Conservation (phyloP, 805 yeast genomes). For the Torulaspora franciscae region DNA sequence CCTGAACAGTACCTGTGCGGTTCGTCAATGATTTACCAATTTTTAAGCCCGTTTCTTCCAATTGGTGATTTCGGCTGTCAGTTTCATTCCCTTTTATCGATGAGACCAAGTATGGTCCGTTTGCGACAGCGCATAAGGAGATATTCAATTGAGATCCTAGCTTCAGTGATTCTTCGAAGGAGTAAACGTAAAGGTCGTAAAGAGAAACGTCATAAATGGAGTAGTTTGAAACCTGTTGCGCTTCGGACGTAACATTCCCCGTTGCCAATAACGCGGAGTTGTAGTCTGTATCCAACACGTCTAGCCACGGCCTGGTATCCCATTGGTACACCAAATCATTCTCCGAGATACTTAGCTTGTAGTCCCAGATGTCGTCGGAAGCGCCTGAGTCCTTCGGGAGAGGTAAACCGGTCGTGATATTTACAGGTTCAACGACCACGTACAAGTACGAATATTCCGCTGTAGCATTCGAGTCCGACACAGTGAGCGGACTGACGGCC, state of each 20-base stretch:
- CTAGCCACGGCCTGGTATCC: conserved; percentile 54
- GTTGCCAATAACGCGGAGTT: conserved; percentile 62
- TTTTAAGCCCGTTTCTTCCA: conserved; percentile 17
- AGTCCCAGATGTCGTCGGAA: conserved; percentile 44
- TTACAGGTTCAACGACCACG: conserved; percentile 25
- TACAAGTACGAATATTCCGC: conserved; percentile 25
- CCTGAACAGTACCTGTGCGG: conserved; percentile 47
- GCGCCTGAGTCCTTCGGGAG: conserved; percentile 3
- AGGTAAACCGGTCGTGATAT: conserved; percentile 19
- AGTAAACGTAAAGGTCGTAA: conserved; percentile 45
- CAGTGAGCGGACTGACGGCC: conserved; percentile 25
- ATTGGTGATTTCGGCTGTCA: conserved; percentile 3
- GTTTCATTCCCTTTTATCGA: conserved; percentile 23
- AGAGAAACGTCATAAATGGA: conserved; percentile 27
- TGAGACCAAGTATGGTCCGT: conserved; percentile 41
- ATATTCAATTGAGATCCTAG: conserved; percentile 39
- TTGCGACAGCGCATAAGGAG: conserved; percentile 69
- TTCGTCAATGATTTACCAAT: conserved; percentile 38
- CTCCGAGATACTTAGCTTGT: conserved; percentile 62
- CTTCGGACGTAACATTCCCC: conserved; percentile 41
- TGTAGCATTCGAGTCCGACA: conserved; percentile 10
- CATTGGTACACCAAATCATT: conserved; percentile 62
- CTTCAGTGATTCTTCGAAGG: conserved; percentile 37
- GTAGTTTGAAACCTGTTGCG: conserved; percentile 14
- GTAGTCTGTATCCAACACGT: conserved; percentile 65